Base-by-base conservation (phyloP, 257 asterid genomes). In the Verbena officinalis region DNA sequence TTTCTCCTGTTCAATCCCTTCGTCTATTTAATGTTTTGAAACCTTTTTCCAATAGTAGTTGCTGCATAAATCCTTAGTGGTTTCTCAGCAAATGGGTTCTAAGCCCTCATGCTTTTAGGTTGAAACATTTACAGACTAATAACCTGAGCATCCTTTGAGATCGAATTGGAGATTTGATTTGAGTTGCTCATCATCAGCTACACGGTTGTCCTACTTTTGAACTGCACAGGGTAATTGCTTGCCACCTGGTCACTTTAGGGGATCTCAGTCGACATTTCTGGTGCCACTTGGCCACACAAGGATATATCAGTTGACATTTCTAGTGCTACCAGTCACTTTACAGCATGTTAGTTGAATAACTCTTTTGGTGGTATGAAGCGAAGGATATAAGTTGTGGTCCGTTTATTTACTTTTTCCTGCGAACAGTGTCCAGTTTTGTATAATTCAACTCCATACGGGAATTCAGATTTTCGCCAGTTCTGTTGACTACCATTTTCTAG, bases 231-330 rank as follows among this genome's bases (percentile, higher is more conserved):
- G 65, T 38, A 39, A 52, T 38, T 13, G 65, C 53, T 12, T 21
- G 65, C 15, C 13, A 45, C 31, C 31, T 27, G 20, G 33, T 19
- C 17, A 2, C 59, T 14, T 24, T 24, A 24, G 39, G 24, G 38
- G 5, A 62, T 31, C 56, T 30, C 11, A 31, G 7, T 62, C 27
- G 43, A 24, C 34, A 62, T 62, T 62, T 15, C 9, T 62, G 45
- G 31, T 46, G 65, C 53, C 40, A 22, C 9, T 48, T 42, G 36
- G 39, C 23, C 49, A 38, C 31, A 39, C 24, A 22, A 19, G 16
- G 43, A 36, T 40, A 7, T 59, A 33, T 59, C 13, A 21, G 22
- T 59, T 21, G 36, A 51, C 30, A 21, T 23, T 51, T 51, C 7
- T 51, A 5, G 10, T 49, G 14, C 31, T 23, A 49, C 55, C 1